A percentile compares a stretch with the other conserved stretches of the same genome.
Evolutionary conservation across 1,284 basidiomycete genomes (phyloP).

Genomic region (Vanrija sp.): DNA sequence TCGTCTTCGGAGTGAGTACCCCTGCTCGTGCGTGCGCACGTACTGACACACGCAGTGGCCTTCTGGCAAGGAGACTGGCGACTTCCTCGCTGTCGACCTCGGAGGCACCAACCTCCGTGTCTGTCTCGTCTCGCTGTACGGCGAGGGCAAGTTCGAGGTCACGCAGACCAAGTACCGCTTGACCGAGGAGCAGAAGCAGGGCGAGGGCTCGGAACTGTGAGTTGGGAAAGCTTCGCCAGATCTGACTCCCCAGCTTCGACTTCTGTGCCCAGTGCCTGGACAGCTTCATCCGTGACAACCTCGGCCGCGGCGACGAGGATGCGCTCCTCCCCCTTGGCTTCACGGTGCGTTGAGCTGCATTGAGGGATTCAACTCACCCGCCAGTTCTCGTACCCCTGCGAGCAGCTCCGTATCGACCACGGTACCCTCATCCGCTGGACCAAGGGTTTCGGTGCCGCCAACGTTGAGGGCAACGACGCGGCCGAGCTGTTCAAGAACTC

Average conservation of each 20-base stretch:
- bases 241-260: conserved; percentile 60
- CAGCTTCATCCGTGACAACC: conserved; percentile 71
- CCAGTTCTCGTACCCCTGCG: conserved; percentile 90
- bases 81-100: conserved; percentile 90
- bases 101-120: conserved; percentile 97
- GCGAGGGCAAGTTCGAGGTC: conserved; percentile 93
- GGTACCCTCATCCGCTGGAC: conserved; percentile 94
- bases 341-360: conserved; percentile 60
- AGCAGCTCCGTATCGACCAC: conserved; percentile 91
- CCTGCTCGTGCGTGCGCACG: background rate
- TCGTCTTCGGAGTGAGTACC: conserved; percentile 69
- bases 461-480: conserved; percentile 90
- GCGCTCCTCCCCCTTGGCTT: conserved; percentile 82
- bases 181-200: conserved; percentile 96
- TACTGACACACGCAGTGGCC: conserved; percentile 64
- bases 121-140: conserved; percentile 88
- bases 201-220: conserved; percentile 79
- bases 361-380: background rate
- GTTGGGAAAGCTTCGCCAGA: conserved; percentile 7
- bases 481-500: conserved; percentile 86
- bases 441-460: conserved; percentile 90
- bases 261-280: conserved; percentile 94
- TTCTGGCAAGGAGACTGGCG: conserved; percentile 79
- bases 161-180: conserved; percentile 97
- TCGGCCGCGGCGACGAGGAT: conserved; percentile 62